Conservation (phyloP, 164 flowering plant genomes). For the Taxillus chinensis region DNA sequence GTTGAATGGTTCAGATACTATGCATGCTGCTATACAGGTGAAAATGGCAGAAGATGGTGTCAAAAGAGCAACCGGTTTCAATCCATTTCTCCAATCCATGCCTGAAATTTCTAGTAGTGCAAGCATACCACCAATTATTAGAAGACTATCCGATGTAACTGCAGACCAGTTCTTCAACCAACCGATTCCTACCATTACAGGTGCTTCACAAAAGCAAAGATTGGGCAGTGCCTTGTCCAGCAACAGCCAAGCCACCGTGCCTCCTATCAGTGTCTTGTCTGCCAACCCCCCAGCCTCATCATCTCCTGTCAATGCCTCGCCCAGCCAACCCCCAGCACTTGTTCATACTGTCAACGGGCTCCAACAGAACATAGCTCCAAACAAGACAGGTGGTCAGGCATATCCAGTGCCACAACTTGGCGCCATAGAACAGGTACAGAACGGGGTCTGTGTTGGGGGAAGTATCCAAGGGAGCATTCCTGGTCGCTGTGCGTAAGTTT, state of each 20-base stretch:
- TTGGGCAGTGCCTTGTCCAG: slow-evolving; percentile 5
- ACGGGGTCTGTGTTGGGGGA: too few relatives aligned
- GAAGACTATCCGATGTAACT: not conserved
- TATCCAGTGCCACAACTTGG: too few relatives aligned
- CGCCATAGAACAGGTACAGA: too few relatives aligned
- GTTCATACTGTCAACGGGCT: too few relatives aligned
- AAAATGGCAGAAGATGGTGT: slow-evolving; percentile 42
- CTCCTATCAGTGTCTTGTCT: too few relatives aligned
- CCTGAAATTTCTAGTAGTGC: slow-evolving; percentile 9
- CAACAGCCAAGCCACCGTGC: not conserved
- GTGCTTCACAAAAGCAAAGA: slow-evolving; percentile 13
- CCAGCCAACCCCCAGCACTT: too few relatives aligned
- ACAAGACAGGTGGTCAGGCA: too few relatives aligned
- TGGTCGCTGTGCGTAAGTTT: too few relatives aligned
- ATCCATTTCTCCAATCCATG: slow-evolving; percentile 16
- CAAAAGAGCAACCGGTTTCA: slow-evolving; percentile 27
- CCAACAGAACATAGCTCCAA: too few relatives aligned
- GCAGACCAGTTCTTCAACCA: slow-evolving; percentile 12
- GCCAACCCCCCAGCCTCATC: too few relatives aligned
- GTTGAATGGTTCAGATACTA: not conserved
- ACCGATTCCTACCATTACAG: slow-evolving; percentile 3
- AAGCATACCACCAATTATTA: slow-evolving; percentile 8
- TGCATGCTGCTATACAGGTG: slow-evolving; percentile 20
- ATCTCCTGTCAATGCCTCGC: too few relatives aligned
- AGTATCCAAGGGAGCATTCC: too few relatives aligned